phyloP scores from a whole-genome alignment of 345 rosid genomes.

The Noccaea caerulescens region DNA sequence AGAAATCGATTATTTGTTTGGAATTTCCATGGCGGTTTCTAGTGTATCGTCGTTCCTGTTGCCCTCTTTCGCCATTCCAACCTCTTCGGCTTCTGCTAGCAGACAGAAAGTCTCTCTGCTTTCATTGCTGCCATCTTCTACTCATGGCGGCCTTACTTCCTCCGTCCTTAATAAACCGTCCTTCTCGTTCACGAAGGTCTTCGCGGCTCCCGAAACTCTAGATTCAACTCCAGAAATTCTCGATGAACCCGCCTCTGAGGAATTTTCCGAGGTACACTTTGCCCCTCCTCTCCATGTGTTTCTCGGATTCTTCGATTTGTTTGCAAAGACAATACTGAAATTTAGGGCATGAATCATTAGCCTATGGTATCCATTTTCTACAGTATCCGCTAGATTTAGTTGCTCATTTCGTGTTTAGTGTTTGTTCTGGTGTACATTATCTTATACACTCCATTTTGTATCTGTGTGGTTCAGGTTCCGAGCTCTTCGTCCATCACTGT shows the following conservation, averaged over 20 bases:
- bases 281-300: not conserved
- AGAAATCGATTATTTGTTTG: not conserved
- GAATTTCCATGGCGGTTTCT: slow-evolving; percentile 59
- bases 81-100: slow-evolving; percentile 45
- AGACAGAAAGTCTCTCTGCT: slow-evolving; percentile 47
- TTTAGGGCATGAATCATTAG: not conserved
- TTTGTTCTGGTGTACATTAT: not conserved
- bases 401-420: slow-evolving; percentile 9
- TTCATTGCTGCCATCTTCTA: slow-evolving; percentile 42
- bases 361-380: not conserved
- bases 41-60: slow-evolving; percentile 57
- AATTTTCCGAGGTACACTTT: slow-evolving; percentile 48
- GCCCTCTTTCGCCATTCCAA: slow-evolving; percentile 52
- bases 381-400: not conserved
- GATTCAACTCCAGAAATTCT: slow-evolving; percentile 49
- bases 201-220: slow-evolving; percentile 69
- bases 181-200: slow-evolving; percentile 49
- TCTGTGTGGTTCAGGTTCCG: slow-evolving; percentile 39
- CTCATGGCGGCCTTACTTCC: slow-evolving; percentile 39
- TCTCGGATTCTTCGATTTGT: slow-evolving; percentile 4
- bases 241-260: slow-evolving; percentile 51
- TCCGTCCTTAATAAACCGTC: slow-evolving; percentile 44
- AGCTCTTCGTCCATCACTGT: slow-evolving; percentile 53
- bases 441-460: not conserved
- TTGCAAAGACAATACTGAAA: not conserved